A percentile compares a stretch with the other conserved stretches of the same genome.
These are phyloP conservation scores for Scheffersomyces lignicola DNA, from an alignment of 1,139 yeast species.

Conservation along the genomic window DNA sequence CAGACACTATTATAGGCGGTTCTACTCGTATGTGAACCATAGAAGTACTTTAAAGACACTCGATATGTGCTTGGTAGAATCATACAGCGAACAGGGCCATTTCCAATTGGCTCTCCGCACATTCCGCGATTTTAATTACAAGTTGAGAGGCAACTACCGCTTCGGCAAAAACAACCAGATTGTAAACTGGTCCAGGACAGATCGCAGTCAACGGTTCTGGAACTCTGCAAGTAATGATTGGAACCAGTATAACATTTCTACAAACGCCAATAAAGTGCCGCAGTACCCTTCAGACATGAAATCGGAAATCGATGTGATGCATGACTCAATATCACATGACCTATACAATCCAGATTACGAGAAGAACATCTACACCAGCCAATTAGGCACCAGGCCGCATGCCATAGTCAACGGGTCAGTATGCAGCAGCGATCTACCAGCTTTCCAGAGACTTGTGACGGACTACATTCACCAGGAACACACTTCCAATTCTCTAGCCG, in stretches of 20 bases:
- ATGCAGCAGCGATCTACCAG: constrained; percentile 30
- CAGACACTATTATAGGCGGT: constrained; percentile 36
- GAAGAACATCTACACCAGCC: constrained; percentile 25
- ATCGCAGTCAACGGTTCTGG: constrained; percentile 1
- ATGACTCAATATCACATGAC: constrained; percentile 17
- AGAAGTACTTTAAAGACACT: constrained; percentile 26
- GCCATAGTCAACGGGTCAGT: constrained; percentile 31
- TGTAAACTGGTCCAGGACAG: constrained; percentile 4
- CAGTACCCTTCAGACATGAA: constrained; percentile 13
- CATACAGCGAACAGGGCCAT: constrained; percentile 25
- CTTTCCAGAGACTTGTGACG: constrained; percentile 23
- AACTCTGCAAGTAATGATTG: constrained; percentile 19
- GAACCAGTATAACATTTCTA: constrained; percentile 26
- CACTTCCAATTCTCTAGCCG: constrained; percentile 8
- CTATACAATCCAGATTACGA: constrained; percentile 29
- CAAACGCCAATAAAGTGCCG: constrained; percentile 11
- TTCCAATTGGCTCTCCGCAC: constrained; percentile 23
- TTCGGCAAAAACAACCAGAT: constrained; percentile 6
- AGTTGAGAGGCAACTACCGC: constrained; percentile 13
- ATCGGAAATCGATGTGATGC: constrained; percentile 19
- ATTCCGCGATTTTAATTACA: constrained; percentile 22
- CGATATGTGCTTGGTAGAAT: constrained; percentile 30
- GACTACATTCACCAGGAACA: constrained; percentile 17
- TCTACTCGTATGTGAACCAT: constrained; percentile 38
- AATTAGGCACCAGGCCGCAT: constrained; percentile 18